Percentiles rank a stretch among this genome's conserved stretches.
phyloP scores from a whole-genome alignment of 1,284 basidiomycete genomes.

The Rhodotorula glutinis region DNA sequence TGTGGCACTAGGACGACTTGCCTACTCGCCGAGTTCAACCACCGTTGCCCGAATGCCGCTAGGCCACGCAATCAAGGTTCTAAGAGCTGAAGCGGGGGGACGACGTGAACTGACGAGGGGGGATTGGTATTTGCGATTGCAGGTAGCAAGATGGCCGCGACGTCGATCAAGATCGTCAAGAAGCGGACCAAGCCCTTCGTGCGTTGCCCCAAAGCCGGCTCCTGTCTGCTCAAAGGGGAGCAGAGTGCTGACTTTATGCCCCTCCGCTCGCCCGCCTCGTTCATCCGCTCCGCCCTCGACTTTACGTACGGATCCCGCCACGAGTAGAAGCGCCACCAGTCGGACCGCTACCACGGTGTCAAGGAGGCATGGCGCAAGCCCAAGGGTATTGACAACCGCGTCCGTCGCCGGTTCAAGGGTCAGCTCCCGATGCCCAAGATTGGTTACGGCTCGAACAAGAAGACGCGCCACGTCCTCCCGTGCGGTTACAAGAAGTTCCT shows the following conservation, averaged over 20 bases:
- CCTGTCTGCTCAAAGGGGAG: no score
- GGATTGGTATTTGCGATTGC: not conserved
- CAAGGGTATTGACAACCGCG: constrained; percentile 41
- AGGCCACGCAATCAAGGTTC: no score
- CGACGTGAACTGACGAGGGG: no score
- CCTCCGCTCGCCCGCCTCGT: no score
- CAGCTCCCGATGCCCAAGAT: constrained; percentile 78
- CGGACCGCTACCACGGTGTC: constrained; percentile 89
- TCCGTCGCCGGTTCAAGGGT: constrained; percentile 85
- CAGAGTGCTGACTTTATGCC: not conserved
- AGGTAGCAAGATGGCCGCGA: constrained; percentile 6
- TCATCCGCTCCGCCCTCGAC: no score
- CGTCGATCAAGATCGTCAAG: constrained; percentile 77
- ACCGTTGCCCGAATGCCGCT: no score
- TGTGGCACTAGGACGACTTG: no score
- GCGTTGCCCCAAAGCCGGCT: constrained; percentile 52
- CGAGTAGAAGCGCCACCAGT: constrained; percentile 80
- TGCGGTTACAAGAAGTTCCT: constrained; percentile 79
- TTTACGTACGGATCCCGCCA: no score
- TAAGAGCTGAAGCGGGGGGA: no score
- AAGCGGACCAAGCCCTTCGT: constrained; percentile 96
- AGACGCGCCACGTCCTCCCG: constrained; percentile 90
- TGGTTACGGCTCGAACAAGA: constrained; percentile 56
- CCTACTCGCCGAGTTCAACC: no score
- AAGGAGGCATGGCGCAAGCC: constrained; percentile 90